Conservation (phyloP, 495 filamentous ascomycete genomes). For the Glarea lozoyensis region DNA sequence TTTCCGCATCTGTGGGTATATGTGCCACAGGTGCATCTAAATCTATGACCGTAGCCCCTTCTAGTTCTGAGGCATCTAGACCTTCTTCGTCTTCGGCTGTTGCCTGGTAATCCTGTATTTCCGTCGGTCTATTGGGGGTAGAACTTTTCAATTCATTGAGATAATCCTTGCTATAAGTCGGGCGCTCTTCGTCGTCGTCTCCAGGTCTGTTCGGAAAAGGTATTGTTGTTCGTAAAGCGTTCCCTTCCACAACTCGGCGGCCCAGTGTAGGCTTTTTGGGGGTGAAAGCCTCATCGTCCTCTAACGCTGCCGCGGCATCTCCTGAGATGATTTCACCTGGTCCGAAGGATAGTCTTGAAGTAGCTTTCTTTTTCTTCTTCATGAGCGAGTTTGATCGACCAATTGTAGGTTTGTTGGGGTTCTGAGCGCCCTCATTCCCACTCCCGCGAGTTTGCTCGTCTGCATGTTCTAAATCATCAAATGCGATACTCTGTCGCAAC, state of each 20-base stretch:
- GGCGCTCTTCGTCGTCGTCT: conserved; percentile 55
- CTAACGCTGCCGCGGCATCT: conserved; percentile 33
- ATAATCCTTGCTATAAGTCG: conserved; percentile 79
- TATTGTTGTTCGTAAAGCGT: conserved; percentile 47
- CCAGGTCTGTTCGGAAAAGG: conserved; percentile 45
- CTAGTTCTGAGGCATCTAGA: conserved; percentile 44
- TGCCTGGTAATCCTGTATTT: conserved; percentile 30
- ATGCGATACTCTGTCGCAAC: conserved; percentile 38
- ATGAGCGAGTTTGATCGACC: conserved; percentile 29
- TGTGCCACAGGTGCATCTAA: conserved; percentile 28
- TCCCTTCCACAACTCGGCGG: conserved; percentile 62
- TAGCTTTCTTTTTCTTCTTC: conserved; percentile 57
- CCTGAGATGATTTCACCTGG: conserved; percentile 47
- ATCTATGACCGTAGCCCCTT: conserved; percentile 56
- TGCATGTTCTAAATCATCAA: conserved; percentile 27
- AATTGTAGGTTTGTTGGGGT: conserved; percentile 29
- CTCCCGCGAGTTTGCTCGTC: conserved; percentile 5
- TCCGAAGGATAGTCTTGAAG: conserved; percentile 68
- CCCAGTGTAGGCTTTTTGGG: conserved; percentile 65
- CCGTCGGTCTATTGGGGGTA: conserved; percentile 70
- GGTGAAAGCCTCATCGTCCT: conserved; percentile 48
- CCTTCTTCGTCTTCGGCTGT: conserved; percentile 38
- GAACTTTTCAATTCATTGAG: conserved; percentile 74
- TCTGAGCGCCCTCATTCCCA: conserved; percentile 18
- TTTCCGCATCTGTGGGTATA: conserved; percentile 83